Evolutionary conservation across 2,329 filamentous ascomycete species (phyloP), one percentile per base, ranked within the genome.

Genomic region (Fonsecaea monophora): DNA sequence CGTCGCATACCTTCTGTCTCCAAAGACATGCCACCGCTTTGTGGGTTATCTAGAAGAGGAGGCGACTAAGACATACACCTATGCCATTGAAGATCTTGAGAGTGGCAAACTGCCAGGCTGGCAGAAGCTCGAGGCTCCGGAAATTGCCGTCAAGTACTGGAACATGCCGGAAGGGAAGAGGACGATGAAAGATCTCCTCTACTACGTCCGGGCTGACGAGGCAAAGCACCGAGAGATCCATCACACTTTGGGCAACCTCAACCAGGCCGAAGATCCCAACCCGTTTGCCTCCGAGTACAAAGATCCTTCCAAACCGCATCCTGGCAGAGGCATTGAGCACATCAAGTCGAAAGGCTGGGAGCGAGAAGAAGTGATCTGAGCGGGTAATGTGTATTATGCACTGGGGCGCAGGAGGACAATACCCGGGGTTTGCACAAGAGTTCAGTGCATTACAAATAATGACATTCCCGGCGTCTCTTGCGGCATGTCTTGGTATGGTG

Each of bases 31-130:
- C 75, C 95, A 99, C 79, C 90, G 95, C 53, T 98, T 99, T 78
- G 94, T 98, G 61, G 95, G 94, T 1, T 98, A 98, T 74, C 87
- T 99, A 12, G 95, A 99, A 79, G 95, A 99, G 78, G 95, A 99
- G 79, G 95, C 95, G 8, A 94, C 98, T 1, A 86, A 96, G 75
- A 99, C 95, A 0, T 99, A 99, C 82, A 95, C 92, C 0, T 89
- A 93, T 58, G 92, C 92, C 68, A 91, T 98, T 73, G 84, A 88
- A 71, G 95, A 98, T 75, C 86, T 99, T 30, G 94, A 98, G 66
- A 84, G 86, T 2, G 94, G 94, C n/a, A 86, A 87, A 66, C 82
- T 97, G 13, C 93, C 94, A 0, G 88, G 88, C 73, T 99, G 95
- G 94, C 83, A 87, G 32, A 85, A 88, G 7, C 89, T 96, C 74